Conservation (phyloP, 257 asterid genomes). For the Mitragyna speciosa region DNA sequence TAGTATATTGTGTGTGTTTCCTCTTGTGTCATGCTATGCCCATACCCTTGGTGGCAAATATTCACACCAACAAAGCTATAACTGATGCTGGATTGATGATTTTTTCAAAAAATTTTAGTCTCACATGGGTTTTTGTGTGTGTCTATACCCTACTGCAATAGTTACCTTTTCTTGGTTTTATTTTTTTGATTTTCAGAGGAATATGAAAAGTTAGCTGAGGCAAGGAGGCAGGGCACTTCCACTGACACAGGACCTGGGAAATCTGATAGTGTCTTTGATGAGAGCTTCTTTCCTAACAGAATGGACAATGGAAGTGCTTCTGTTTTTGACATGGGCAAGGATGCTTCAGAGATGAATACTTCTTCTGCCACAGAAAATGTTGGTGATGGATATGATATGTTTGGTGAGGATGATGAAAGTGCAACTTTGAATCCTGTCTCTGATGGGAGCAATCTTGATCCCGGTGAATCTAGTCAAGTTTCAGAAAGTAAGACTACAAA, state of each 20-base stretch:
- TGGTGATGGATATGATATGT: constrained; percentile 71
- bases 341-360: constrained; percentile 17
- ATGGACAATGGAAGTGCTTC: constrained; percentile 14
- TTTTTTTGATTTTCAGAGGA: constrained; percentile 63
- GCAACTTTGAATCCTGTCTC: constrained; percentile 45
- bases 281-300: constrained; percentile 18
- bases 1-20: background rate
- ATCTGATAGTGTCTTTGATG: constrained; percentile 22
- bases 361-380: constrained; percentile 17
- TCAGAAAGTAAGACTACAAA: constrained; percentile 41
- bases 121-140: background rate
- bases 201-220: constrained; percentile 62
- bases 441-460: constrained; percentile 35
- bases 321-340: constrained; percentile 6
- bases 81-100: background rate
- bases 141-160: background rate
- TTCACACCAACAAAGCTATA: background rate
- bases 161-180: background rate
- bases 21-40: background rate
- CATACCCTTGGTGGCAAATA: background rate
- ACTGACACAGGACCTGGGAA: constrained; percentile 32
- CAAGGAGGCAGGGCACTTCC: constrained; percentile 48
- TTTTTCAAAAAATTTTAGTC: background rate
- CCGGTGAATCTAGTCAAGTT: constrained; percentile 30
- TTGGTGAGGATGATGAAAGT: constrained; percentile 70